A percentile compares a stretch with the other conserved stretches of the same genome.
phyloP scores from a whole-genome alignment of 2,329 filamentous ascomycete genomes.

The Aschersonia sp. region DNA sequence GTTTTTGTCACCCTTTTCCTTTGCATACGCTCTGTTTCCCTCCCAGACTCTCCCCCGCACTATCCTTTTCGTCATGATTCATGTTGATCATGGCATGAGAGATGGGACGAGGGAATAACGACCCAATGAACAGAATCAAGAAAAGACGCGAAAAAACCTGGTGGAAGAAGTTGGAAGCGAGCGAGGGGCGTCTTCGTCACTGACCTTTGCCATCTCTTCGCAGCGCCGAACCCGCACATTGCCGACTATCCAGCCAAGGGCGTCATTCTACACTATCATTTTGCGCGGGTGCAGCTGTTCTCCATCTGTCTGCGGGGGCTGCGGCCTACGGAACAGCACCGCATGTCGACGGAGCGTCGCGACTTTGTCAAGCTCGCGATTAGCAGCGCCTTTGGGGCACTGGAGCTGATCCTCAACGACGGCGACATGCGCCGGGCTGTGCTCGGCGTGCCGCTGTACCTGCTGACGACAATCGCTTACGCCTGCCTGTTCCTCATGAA shows the following conservation, averaged over 20 bases:
- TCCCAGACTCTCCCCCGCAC: no score
- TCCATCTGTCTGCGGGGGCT: constrained; percentile 29
- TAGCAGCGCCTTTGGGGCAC: constrained; percentile 15
- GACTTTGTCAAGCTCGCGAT: constrained; percentile 28
- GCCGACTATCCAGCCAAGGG: constrained; percentile 34
- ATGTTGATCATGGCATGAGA: no score
- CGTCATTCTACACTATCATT: constrained; percentile 33
- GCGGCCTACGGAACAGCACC: constrained; percentile 18
- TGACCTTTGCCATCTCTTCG: no score
- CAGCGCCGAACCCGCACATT: constrained; percentile 29
- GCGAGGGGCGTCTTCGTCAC: not conserved
- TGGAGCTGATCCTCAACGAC: constrained; percentile 15
- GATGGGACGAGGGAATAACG: no score
- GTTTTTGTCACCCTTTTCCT: not conserved
- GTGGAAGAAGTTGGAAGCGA: not conserved
- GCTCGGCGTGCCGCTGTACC: constrained; percentile 16
- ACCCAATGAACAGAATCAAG: not conserved
- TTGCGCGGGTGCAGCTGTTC: constrained; percentile 33
- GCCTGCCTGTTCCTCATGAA: constrained; percentile 19
- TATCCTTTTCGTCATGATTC: no score
- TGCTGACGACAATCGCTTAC: constrained; percentile 17
- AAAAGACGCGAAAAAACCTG: not conserved
- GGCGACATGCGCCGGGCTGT: constrained; percentile 15
- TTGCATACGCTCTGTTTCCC: no score
- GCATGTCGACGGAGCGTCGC: constrained; percentile 27